phyloP scores from a whole-genome alignment of 2,329 filamentous ascomycete genomes.

The Penicillium sclerotigenum region DNA sequence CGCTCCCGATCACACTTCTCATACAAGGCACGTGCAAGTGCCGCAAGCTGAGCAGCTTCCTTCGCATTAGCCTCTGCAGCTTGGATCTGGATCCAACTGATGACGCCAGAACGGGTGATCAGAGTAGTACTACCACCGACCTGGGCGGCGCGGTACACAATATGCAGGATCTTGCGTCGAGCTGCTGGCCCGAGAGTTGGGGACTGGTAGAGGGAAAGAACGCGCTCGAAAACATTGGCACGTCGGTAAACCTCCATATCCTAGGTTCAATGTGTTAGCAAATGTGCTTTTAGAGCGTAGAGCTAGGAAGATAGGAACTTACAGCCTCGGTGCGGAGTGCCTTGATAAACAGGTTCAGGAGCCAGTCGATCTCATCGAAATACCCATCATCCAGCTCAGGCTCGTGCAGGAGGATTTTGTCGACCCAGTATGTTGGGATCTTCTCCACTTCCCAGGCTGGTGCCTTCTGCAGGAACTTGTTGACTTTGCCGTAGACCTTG shows the following conservation, averaged over 20 bases:
- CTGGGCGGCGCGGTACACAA: slow-evolving; percentile 64
- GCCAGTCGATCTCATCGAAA: slow-evolving; percentile 71
- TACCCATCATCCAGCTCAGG: slow-evolving; percentile 71
- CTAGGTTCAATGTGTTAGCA: slow-evolving; percentile 24
- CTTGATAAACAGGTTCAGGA: slow-evolving; percentile 67
- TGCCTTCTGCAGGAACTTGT: slow-evolving; percentile 73
- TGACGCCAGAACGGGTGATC: slow-evolving; percentile 68
- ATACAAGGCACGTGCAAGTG: slow-evolving; percentile 59
- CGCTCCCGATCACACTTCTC: slow-evolving; percentile 66
- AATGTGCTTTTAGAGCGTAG: neutral
- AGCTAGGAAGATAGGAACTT: slow-evolving; percentile 26
- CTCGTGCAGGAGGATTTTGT: slow-evolving; percentile 69
- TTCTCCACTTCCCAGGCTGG: slow-evolving; percentile 67
- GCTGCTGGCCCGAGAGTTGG: slow-evolving; percentile 60
- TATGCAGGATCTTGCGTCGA: slow-evolving; percentile 59
- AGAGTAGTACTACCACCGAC: slow-evolving; percentile 76
- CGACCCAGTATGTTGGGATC: slow-evolving; percentile 58
- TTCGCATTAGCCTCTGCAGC: slow-evolving; percentile 50
- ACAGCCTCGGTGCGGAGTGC: slow-evolving; percentile 57
- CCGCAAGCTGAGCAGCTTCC: slow-evolving; percentile 45
- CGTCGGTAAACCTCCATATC: slow-evolving; percentile 52
- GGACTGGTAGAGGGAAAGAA: slow-evolving; percentile 67
- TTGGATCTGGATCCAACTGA: slow-evolving; percentile 71
- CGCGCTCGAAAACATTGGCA: slow-evolving; percentile 68
- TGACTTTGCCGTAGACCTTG: slow-evolving; percentile 80